These are phyloP conservation scores for Parastagonospora avenae DNA, from an alignment of 2,329 filamentous ascomycete genomes.

Conservation along the genomic window DNA sequence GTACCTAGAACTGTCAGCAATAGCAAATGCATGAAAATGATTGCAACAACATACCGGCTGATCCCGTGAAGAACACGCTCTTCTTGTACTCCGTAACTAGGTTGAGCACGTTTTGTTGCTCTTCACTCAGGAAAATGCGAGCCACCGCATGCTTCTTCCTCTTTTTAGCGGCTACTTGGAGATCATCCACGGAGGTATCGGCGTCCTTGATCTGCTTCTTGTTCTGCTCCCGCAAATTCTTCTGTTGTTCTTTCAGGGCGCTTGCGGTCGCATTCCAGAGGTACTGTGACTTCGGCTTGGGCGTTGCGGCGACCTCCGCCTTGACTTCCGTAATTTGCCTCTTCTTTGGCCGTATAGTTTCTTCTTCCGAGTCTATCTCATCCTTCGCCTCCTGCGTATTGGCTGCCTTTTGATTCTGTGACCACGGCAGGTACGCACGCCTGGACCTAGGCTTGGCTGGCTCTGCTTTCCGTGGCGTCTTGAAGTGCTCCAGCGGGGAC, in stretches of 20 bases:
- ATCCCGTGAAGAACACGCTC: slow-evolving; percentile 98
- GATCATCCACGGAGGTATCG: slow-evolving; percentile 52
- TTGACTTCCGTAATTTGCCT: slow-evolving; percentile 38
- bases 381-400: slow-evolving; percentile 17
- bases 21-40: background rate
- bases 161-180: slow-evolving; percentile 52
- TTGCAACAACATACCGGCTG: slow-evolving; percentile 65
- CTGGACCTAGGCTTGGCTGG: slow-evolving; percentile 22
- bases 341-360: slow-evolving; percentile 32
- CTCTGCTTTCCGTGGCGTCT: slow-evolving; percentile 32
- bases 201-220: slow-evolving; percentile 55
- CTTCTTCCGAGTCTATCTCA: slow-evolving; percentile 25
- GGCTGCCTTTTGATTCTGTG: slow-evolving; percentile 45
- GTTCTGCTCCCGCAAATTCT: slow-evolving; percentile 68
- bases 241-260: slow-evolving; percentile 77
- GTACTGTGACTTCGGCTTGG: slow-evolving; percentile 46
- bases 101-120: slow-evolving; percentile 83
- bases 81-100: slow-evolving; percentile 79
- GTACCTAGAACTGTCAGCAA: slow-evolving; percentile 59
- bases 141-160: slow-evolving; percentile 53
- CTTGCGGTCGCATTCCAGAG: slow-evolving; percentile 78
- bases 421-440: slow-evolving; percentile 63
- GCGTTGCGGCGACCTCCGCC: slow-evolving; percentile 51
- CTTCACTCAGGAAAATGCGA: slow-evolving; percentile 77
- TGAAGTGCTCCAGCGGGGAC: slow-evolving; percentile 58